Base-by-base conservation (phyloP, 768 basidiomycete species). In the Auriscalpium vulgare region DNA sequence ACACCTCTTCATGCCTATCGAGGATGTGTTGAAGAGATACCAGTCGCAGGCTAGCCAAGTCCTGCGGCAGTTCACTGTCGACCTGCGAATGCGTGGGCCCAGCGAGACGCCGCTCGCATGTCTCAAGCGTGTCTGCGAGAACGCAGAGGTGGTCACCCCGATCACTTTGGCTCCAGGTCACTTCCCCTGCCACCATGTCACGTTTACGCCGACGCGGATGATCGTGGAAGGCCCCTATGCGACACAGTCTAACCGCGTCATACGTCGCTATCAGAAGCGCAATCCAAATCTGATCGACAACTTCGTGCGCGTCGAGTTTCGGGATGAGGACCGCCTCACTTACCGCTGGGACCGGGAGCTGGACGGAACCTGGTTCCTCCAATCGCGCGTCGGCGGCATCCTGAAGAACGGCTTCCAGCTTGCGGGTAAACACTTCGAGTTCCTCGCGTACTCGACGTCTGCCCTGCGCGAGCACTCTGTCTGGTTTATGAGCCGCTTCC, bases 231-330 rank as follows among this genome's bases (percentile, higher is more conserved):
- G 91, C 0, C 91, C 91, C 1, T 85, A 82, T 56, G 66, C 82
- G 0, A 79, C 80, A 23, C 85, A 91, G 62, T 88, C 88, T 4
- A 95, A 95, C 58, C 80, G 88, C 1, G 80, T 92, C 51, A 84
- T 95, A 57, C 83, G 91, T 1, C 70, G 75, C 53, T 93, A 84
- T 55, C 53, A 51, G 16, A 34, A 34, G 2, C 48, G 17, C 8
- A 56, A 54, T 35, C 66, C 71, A 48, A 77, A 76, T 0, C 79
- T 78, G 56, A 75, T 84, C 47, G 80, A 88, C 35, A 72, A 81
- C 61, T 95, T 95, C 65, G 66, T 95, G 35, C 83, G 92, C 10
- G 90, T 93, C 23, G 84, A 88, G 61, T 91, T 94, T 63, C 80
- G 86, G 5, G 91, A 93, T 55, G 91, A 95, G 70, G 87, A 93